Percentiles rank a stretch among this genome's conserved stretches.
Evolutionary conservation across 495 filamentous ascomycete species (phyloP).

Genomic region (Cercophora scortea): DNA sequence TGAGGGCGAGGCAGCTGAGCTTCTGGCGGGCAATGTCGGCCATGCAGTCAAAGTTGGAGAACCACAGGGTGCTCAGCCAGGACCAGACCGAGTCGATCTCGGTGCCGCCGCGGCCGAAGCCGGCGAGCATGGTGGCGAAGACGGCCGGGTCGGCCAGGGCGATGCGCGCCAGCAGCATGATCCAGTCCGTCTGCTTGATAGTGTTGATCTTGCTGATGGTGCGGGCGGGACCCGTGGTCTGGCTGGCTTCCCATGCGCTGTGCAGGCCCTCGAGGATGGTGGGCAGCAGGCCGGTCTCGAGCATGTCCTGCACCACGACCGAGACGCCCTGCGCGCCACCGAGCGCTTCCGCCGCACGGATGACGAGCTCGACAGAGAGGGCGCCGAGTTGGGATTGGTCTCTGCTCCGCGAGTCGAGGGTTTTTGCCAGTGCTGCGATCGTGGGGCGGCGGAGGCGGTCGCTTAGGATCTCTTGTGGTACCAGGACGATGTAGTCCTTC

Average conservation of each 20-base stretch:
- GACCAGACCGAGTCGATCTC: slow-evolving; percentile 44
- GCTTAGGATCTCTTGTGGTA: slow-evolving; percentile 65
- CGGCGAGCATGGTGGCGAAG: slow-evolving; percentile 51
- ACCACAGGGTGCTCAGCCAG: slow-evolving; percentile 86
- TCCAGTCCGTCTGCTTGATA: slow-evolving; percentile 72
- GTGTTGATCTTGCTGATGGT: slow-evolving; percentile 55
- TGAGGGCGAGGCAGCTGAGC: slow-evolving; percentile 72
- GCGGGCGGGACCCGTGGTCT: slow-evolving; percentile 68
- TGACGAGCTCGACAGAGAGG: slow-evolving; percentile 59
- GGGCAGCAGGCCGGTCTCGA: slow-evolving; percentile 57
- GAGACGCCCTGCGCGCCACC: slow-evolving; percentile 59
- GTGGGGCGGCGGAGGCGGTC: slow-evolving; percentile 51
- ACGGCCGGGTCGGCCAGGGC: slow-evolving; percentile 58
- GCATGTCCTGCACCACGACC: slow-evolving; percentile 57
- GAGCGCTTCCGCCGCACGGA: slow-evolving; percentile 60
- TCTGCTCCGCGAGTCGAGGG: slow-evolving; percentile 52
- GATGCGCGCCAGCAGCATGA: slow-evolving; percentile 73
- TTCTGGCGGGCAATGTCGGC: slow-evolving; percentile 68
- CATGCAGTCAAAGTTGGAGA: slow-evolving; percentile 76
- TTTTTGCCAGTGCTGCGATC: slow-evolving; percentile 48
- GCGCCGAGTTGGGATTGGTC: slow-evolving; percentile 61
- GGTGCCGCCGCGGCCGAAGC: slow-evolving; percentile 20
- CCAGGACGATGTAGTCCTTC: slow-evolving; percentile 69
- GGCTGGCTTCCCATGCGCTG: slow-evolving; percentile 60
- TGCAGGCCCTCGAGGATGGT: slow-evolving; percentile 64